Base-by-base conservation (phyloP, 805 yeast species). In the Candida suzukii region DNA sequence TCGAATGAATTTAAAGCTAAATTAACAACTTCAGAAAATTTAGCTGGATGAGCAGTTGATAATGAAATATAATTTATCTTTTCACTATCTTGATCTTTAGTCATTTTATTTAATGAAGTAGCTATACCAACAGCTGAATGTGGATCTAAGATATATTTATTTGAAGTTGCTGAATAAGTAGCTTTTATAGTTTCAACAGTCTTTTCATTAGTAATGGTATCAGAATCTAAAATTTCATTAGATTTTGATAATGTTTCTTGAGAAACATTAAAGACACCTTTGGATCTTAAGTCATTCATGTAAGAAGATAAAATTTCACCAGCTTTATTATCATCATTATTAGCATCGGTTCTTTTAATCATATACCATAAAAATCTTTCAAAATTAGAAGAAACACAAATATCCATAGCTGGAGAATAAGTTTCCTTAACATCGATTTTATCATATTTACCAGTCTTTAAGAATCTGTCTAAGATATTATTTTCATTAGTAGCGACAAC, bases 21-120 rank as follows among this genome's bases (percentile, higher is more conserved):
- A 62, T 90, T 83, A 21, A 93, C 99, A 39, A 96, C 99, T 48
- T 88, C 97, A 21, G 96, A 86, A 57, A 93, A 93, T 67, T 93
- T 93, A 46, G 99, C 99, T 34, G 99, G 99, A 61, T 93, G 99
- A 9, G 99, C 99, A 37, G 99, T 93, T 11, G 97, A 84, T 44
- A 93, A 75, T 5, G 96, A 84, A 35, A 93, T 73, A 57, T 74
- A 74, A 42, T 75, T 68, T 31, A 71, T 63, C 24, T 67, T 57
- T 19, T 61, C 44, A 10, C 47, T 54, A 30, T 65, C 63, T 21
- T 61, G 57, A 35, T 68, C 73, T 24, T 60, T 55, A 14, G 68
- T 70, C 40, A 83, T 74, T 56, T 76, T 71, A 50, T 80, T 72
- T 50, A 82, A 73, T 32, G 93, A 69, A 18, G 95, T 83, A 45